A percentile compares a stretch with the other conserved stretches of the same genome.
These are phyloP conservation scores for Conoideocrella luteorostrata DNA, from an alignment of 2,329 filamentous ascomycete species.

Conservation along the genomic window DNA sequence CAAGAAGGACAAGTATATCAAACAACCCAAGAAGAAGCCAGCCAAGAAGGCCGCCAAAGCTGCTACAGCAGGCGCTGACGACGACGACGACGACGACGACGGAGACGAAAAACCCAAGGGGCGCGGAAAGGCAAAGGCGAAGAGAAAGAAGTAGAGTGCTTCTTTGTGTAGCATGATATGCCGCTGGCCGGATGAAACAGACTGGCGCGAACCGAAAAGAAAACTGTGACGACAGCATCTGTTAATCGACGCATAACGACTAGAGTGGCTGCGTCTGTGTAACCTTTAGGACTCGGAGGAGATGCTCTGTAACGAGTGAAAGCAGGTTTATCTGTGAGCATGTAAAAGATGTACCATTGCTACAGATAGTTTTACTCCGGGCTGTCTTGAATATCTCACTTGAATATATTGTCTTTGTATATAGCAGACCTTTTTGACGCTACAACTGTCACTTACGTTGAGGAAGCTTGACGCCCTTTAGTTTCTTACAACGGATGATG, in stretches of 20 bases:
- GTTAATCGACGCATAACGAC: not conserved
- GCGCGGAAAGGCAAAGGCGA: conserved; percentile 36
- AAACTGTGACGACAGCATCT: not conserved
- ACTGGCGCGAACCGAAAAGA: no score
- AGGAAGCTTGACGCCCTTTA: no score
- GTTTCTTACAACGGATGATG: not conserved
- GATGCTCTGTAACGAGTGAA: no score
- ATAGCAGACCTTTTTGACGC: no score
- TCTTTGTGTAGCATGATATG: not conserved
- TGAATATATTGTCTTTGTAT: not conserved
- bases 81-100: conserved; percentile 45
- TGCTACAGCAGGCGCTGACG: conserved; percentile 45
- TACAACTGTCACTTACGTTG: no score
- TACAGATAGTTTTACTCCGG: no score
- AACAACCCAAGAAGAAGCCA: conserved; percentile 69
- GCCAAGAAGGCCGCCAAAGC: conserved; percentile 38
- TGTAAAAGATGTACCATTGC: no score
- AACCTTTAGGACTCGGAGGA: no score
- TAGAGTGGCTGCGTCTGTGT: conserved; percentile 1
- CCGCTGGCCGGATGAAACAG: conserved; percentile 3
- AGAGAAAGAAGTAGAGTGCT: conserved; percentile 35
- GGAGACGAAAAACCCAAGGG: conserved; percentile 49
- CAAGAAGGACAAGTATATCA: conserved; percentile 94
- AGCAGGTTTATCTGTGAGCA: no score
- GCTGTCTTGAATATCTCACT: no score